Evolutionary conservation across 176 grass and related monocot species (phyloP).

Genomic region (Otatea glauca): DNA sequence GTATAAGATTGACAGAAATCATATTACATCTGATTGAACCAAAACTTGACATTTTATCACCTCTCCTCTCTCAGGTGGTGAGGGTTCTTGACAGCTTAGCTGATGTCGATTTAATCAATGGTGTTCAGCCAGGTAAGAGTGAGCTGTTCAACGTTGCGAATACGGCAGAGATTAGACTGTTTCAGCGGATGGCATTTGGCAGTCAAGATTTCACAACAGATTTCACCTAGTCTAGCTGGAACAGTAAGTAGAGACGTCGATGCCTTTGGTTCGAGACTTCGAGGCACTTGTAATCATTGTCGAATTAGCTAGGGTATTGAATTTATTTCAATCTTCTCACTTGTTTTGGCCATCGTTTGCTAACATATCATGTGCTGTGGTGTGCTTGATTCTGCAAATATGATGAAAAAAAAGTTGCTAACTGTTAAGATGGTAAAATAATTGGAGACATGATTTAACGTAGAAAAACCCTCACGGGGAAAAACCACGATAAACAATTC

Average conservation of each 20-base stretch:
- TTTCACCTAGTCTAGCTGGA: slow-evolving; percentile 74
- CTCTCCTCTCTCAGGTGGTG: slow-evolving; percentile 65
- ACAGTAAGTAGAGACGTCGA: slow-evolving; percentile 41
- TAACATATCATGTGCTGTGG: background rate
- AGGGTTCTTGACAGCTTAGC: slow-evolving; percentile 76
- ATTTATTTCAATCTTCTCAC: slow-evolving; percentile 15
- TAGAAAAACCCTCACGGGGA: too few relatives aligned
- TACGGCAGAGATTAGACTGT: slow-evolving; percentile 85
- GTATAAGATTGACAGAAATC: slow-evolving; percentile 32
- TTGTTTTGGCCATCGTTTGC: background rate
- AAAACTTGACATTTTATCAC: background rate
- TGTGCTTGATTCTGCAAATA: slow-evolving; percentile 15
- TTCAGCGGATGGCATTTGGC: slow-evolving; percentile 91
- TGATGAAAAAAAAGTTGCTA: background rate
- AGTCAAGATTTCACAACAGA: slow-evolving; percentile 72
- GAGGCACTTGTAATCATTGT: slow-evolving; percentile 38
- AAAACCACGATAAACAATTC: too few relatives aligned
- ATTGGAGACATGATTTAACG: too few relatives aligned
- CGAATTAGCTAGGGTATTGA: slow-evolving; percentile 40
- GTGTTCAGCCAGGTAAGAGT: slow-evolving; percentile 87
- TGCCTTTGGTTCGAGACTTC: slow-evolving; percentile 38
- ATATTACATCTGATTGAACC: background rate
- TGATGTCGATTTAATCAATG: slow-evolving; percentile 80
- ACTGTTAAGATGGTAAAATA: too few relatives aligned
- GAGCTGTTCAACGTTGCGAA: slow-evolving; percentile 75